Evolutionary conservation across 2,329 filamentous ascomycete genomes (phyloP).

Genomic region (Colletotrichum sp.): DNA sequence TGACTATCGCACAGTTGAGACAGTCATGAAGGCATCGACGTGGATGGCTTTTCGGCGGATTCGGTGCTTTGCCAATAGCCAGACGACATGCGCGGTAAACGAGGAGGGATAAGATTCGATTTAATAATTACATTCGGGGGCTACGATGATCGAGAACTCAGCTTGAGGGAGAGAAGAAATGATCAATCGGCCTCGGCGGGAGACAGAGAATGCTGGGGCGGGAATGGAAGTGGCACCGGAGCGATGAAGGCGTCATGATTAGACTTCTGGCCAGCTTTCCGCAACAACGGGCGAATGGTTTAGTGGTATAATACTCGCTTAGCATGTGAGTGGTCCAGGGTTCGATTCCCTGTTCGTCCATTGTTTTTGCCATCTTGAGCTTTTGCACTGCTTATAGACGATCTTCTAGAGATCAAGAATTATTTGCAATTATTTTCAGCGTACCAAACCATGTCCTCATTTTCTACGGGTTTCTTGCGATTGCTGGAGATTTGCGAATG

Average conservation of each 20-base stretch:
- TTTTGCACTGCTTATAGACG: background rate
- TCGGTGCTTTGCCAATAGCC: background rate
- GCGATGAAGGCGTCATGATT: rapidly evolving
- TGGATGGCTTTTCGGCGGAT: background rate
- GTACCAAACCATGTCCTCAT: background rate
- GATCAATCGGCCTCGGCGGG: background rate
- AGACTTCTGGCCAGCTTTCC: rapidly evolving
- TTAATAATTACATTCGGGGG: rapidly evolving
- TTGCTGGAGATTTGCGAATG: background rate
- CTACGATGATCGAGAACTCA: background rate
- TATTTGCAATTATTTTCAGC: rapidly evolving
- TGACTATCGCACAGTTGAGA: conserved; percentile 24
- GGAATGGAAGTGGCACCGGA: rapidly evolving
- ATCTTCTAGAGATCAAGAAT: background rate
- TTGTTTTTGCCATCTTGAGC: background rate
- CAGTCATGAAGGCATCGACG: background rate
- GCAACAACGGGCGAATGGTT: background rate
- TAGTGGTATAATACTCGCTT: conserved; percentile 13
- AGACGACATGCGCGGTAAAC: background rate
- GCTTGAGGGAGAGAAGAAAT: background rate
- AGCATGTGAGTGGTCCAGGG: conserved; percentile 4
- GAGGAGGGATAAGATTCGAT: background rate
- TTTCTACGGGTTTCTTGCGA: background rate
- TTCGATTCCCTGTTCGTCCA: conserved; percentile 16
- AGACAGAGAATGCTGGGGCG: rapidly evolving